phyloP scores from a whole-genome alignment of 176 grass and related monocot species.

The Aegilops tauschii region DNA sequence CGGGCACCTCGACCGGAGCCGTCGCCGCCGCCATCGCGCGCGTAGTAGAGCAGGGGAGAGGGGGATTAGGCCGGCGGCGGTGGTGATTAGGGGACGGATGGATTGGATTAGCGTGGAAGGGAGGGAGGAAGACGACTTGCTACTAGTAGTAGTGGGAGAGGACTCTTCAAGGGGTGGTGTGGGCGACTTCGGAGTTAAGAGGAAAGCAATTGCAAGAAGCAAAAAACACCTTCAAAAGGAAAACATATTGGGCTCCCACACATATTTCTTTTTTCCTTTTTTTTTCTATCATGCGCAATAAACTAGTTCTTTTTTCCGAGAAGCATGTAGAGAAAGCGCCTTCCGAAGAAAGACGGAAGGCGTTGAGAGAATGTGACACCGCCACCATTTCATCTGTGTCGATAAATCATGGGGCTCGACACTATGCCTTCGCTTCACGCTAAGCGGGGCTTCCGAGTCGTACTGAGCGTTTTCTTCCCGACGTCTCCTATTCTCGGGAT shows the following conservation, averaged over 20 bases:
- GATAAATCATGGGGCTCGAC: too few relatives aligned
- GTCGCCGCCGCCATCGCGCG: constrained; percentile 20
- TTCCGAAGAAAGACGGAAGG: too few relatives aligned
- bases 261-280: neutral
- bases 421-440: too few relatives aligned
- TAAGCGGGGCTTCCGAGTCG: too few relatives aligned
- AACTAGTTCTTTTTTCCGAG: too few relatives aligned
- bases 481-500: neutral
- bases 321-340: too few relatives aligned
- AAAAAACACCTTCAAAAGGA: neutral
- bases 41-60: neutral
- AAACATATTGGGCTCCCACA: too few relatives aligned
- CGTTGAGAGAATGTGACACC: too few relatives aligned
- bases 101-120: neutral
- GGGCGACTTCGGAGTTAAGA: constrained; percentile 12
- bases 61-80: neutral
- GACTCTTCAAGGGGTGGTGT: neutral
- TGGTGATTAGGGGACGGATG: neutral
- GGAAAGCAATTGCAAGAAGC: neutral
- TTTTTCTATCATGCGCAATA: rapidly evolving
- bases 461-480: neutral
- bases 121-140: neutral
- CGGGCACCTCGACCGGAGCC: constrained; percentile 24
- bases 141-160: neutral
- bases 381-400: rapidly evolving